phyloP scores from a whole-genome alignment of 352 stramenopile genomes.

The Phytophthora macrochlamydospora region DNA sequence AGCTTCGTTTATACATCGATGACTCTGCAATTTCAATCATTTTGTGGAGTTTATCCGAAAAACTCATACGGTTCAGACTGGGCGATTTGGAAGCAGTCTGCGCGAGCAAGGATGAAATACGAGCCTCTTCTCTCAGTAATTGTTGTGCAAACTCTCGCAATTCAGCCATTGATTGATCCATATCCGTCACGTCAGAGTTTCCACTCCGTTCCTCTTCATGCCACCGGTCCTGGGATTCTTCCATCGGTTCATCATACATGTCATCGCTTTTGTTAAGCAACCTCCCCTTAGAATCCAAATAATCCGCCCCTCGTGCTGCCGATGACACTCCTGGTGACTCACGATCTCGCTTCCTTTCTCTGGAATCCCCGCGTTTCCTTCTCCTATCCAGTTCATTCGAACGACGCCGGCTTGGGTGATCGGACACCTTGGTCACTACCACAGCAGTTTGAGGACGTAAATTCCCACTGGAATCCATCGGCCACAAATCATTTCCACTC shows the following conservation, averaged over 20 bases:
- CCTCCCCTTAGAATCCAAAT: constrained; percentile 2
- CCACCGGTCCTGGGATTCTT: background rate
- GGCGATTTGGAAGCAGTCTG: constrained; percentile 53
- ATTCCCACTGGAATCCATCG: constrained; percentile 21
- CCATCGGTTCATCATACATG: no score
- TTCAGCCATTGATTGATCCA: constrained; percentile 51
- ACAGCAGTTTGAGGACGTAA: constrained; percentile 41
- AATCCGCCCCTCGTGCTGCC: background rate
- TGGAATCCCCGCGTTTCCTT: constrained; percentile 11
- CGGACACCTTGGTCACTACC: constrained; percentile 40
- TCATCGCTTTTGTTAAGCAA: no score
- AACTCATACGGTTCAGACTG: constrained; percentile 64
- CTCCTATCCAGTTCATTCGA: constrained; percentile 6
- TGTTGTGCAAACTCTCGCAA: constrained; percentile 68
- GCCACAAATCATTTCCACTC: constrained; percentile 16
- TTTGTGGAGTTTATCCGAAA: constrained; percentile 79
- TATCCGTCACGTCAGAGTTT: constrained; percentile 11
- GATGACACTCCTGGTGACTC: constrained; percentile 12
- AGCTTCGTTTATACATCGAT: constrained; percentile 59
- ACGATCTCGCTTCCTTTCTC: constrained; percentile 13
- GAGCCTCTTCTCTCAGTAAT: constrained; percentile 55
- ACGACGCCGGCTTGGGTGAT: constrained; percentile 17
- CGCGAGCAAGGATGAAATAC: constrained; percentile 57
- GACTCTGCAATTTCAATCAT: constrained; percentile 83
- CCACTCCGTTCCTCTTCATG: constrained; percentile 4